These are phyloP conservation scores for Suillus tomentosus DNA, from an alignment of 768 basidiomycete species.

Conservation along the genomic window DNA sequence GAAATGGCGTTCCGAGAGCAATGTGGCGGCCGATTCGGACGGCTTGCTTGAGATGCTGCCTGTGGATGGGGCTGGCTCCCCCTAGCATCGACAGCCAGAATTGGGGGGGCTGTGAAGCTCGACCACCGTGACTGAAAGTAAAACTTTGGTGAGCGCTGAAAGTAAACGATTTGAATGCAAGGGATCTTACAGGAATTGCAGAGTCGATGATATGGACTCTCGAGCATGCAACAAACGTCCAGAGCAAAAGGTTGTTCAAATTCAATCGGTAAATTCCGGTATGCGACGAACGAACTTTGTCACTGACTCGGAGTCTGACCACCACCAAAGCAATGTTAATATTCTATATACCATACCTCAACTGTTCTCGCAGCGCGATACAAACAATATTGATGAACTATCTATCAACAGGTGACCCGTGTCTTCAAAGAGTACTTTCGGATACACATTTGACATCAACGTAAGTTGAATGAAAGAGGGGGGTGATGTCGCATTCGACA, in stretches of 20 bases:
- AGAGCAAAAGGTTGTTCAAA: constrained; percentile 4
- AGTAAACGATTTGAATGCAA: background rate
- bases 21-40: constrained; percentile 21
- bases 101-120: constrained; percentile 36
- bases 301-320: background rate
- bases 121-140: constrained; percentile 36
- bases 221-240: background rate
- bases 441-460: background rate
- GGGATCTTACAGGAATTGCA: background rate
- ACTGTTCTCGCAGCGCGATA: background rate
- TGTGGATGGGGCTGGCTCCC: constrained; percentile 57
- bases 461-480: background rate
- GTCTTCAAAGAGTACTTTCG: background rate
- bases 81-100: constrained; percentile 74
- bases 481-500: background rate
- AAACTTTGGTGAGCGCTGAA: background rate
- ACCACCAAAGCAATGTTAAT: background rate
- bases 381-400: background rate
- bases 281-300: background rate
- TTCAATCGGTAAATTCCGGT: background rate
- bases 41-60: constrained; percentile 51
- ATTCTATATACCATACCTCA: background rate
- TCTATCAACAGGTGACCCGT: background rate
- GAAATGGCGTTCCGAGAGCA: constrained; percentile 17
- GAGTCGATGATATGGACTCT: constrained; percentile 5